phyloP scores from a whole-genome alignment of 2,329 filamentous ascomycete species.

The Hymenoscyphus scutula region DNA sequence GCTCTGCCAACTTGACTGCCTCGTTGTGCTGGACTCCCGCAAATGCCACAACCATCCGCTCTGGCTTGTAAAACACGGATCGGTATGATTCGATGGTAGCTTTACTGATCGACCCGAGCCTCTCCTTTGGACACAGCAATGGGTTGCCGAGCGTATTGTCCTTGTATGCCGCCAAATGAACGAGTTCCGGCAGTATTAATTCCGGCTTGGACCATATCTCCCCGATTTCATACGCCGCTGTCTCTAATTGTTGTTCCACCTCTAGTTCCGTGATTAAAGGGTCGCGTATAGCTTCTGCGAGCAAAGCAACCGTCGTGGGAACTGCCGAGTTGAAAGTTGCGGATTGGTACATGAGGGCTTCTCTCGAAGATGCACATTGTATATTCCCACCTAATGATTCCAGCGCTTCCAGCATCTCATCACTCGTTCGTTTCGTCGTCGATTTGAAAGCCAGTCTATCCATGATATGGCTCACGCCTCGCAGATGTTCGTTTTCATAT shows the following conservation, averaged over 20 bases:
- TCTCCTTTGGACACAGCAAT: constrained; percentile 82
- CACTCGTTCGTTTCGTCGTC: constrained; percentile 68
- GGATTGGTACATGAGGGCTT: constrained; percentile 98
- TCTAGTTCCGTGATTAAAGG: constrained; percentile 83
- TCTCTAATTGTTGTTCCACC: constrained; percentile 81
- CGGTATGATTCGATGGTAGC: constrained; percentile 75
- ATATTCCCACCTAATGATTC: constrained; percentile 93
- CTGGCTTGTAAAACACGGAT: constrained; percentile 79
- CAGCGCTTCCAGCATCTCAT: constrained; percentile 83
- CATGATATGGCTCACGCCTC: constrained; percentile 93
- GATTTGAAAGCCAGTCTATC: constrained; percentile 94
- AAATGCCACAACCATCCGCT: constrained; percentile 92
- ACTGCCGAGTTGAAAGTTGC: constrained; percentile 96
- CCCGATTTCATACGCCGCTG: constrained; percentile 90
- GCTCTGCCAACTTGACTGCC: constrained; percentile 74
- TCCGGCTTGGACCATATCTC: constrained; percentile 99
- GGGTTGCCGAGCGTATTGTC: constrained; percentile 96
- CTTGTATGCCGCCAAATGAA: constrained; percentile 94
- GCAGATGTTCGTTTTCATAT: constrained; percentile 81
- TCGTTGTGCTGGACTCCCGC: constrained; percentile 82
- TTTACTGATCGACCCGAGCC: constrained; percentile 71
- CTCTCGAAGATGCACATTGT: constrained; percentile 91
- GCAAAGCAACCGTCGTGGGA: constrained; percentile 73
- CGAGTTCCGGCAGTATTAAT: constrained; percentile 88
- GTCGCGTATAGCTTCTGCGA: constrained; percentile 91